Conservation (phyloP, 305 asterid genomes). For the Coffea humblotiana region DNA sequence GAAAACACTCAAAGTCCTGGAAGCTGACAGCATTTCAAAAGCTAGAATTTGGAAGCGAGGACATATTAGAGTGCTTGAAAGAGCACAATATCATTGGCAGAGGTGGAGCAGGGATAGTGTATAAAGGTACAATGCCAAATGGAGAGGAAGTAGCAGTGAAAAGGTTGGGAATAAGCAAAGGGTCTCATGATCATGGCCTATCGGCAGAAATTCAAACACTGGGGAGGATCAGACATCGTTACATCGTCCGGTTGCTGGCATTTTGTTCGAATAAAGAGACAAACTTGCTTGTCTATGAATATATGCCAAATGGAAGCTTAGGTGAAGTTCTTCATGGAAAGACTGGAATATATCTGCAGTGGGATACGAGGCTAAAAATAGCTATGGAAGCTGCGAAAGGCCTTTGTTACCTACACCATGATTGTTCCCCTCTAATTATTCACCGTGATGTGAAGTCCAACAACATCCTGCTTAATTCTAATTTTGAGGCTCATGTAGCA, state of each 20-base stretch:
- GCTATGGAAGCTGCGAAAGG: conserved; percentile 48
- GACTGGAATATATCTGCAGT: conserved; percentile 33
- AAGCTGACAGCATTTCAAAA: conserved; percentile 45
- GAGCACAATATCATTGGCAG: conserved; percentile 43
- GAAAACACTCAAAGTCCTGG: conserved; percentile 33
- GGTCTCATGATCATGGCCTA: conserved; percentile 42
- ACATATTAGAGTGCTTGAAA: conserved; percentile 38
- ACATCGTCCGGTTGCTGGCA: conserved; percentile 38
- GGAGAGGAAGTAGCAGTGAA: conserved; percentile 42
- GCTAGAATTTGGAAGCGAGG: conserved; percentile 41
- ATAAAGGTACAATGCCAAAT: conserved; percentile 35
- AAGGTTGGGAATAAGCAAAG: conserved; percentile 39
- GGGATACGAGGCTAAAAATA: conserved; percentile 42
- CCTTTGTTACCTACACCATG: conserved; percentile 47
- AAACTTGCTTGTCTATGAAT: conserved; percentile 44
- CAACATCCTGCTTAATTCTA: conserved; percentile 40
- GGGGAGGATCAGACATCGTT: conserved; percentile 42
- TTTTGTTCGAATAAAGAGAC: conserved; percentile 43
- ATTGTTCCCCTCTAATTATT: conserved; percentile 43
- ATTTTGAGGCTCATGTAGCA: conserved; percentile 47
- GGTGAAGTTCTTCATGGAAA: conserved; percentile 46
- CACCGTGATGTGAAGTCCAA: conserved; percentile 49
- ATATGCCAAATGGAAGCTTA: conserved; percentile 49
- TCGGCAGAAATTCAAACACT: conserved; percentile 45
- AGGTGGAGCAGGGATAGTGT: conserved; percentile 50